These are phyloP conservation scores for Penicillium sp. DNA, from an alignment of 2,329 filamentous ascomycete species.

Conservation along the genomic window DNA sequence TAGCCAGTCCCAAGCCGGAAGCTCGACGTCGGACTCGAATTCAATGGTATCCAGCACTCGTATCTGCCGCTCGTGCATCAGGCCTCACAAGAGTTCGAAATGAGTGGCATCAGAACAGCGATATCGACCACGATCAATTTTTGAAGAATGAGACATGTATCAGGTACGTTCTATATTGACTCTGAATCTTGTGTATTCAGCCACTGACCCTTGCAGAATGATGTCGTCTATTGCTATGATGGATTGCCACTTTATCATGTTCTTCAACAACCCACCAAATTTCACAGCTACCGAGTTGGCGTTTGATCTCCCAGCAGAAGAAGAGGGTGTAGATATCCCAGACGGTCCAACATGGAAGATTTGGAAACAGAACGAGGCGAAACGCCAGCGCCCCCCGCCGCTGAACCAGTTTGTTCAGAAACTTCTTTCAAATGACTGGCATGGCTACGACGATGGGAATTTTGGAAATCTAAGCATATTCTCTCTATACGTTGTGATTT, in stretches of 20 bases:
- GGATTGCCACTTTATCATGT: slow-evolving; percentile 17
- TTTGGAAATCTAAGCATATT: slow-evolving; percentile 12
- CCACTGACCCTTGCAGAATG: slow-evolving; percentile 1
- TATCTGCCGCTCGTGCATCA: slow-evolving; percentile 12
- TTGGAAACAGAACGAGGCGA: slow-evolving; percentile 10
- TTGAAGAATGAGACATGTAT: not conserved
- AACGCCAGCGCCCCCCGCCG: slow-evolving; percentile 6
- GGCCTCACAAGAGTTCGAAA: slow-evolving; percentile 8
- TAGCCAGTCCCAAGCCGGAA: slow-evolving; percentile 10
- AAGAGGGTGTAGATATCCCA: slow-evolving; percentile 12
- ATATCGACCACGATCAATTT: not conserved
- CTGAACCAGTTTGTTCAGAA: not conserved
- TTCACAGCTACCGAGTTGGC: slow-evolving; percentile 8
- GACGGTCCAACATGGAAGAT: slow-evolving; percentile 8
- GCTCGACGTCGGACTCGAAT: slow-evolving; percentile 12
- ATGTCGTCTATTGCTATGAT: slow-evolving; percentile 20
- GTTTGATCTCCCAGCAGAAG: slow-evolving; percentile 18
- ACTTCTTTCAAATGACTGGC: not conserved
- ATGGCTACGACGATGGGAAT: not conserved
- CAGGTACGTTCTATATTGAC: not conserved
- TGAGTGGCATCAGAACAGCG: slow-evolving; percentile 8
- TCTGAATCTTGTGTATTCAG: not conserved
- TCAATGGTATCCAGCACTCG: slow-evolving; percentile 14
- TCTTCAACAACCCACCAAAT: slow-evolving; percentile 12
- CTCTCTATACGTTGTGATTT: slow-evolving; percentile 13